Base-by-base conservation (phyloP, 305 asterid genomes). In the Fraxinus paxiana region DNA sequence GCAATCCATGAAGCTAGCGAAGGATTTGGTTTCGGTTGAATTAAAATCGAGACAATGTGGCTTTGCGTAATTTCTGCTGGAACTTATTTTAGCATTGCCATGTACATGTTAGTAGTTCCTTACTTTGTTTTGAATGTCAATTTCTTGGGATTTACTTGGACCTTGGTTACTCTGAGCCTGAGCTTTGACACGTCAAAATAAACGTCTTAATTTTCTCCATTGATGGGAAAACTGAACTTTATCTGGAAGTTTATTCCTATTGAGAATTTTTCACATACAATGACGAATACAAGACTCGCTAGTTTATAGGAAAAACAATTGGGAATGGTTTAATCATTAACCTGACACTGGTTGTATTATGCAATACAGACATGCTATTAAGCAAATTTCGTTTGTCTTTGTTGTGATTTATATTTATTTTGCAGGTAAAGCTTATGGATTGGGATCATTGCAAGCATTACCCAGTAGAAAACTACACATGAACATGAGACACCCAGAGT, bases 1-100 rank as follows among this genome's bases (percentile, higher is more conserved):
- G 98, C 99, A 69, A 96, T 94, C 85, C 99, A 96, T 54, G 99
- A 96, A 90, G 99, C 96, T 41, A 96, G 96, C 85, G 99, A 96
- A 89, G 99, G 99, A 82, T 96, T 96, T 83, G 98, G 99, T 54
- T 96, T 96, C 82, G 98, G 99, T 86, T 96, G 87, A 88, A 77
- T 73, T 56, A 73, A 70, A 75, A 75, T 83, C 31, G 18, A 22
- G 73, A 59, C 54, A 18, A 43, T 54, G 76, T 4, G 79, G 73
- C 35, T 73, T 56, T 54, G 76, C 73, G 15, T 35, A 56, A 73
- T 79, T 84, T 85, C 87, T 79, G 78, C 84, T 30, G 84, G 83
- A 71, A 79, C 79, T 46, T 61, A 75, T 46, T 87, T 80, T 87
- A 83, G 82, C 83, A 8, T 77, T 83, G 79, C 84, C 87, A 79